phyloP scores from a whole-genome alignment of 2,329 filamentous ascomycete genomes.

The Coccinonectria pachysandricola region DNA sequence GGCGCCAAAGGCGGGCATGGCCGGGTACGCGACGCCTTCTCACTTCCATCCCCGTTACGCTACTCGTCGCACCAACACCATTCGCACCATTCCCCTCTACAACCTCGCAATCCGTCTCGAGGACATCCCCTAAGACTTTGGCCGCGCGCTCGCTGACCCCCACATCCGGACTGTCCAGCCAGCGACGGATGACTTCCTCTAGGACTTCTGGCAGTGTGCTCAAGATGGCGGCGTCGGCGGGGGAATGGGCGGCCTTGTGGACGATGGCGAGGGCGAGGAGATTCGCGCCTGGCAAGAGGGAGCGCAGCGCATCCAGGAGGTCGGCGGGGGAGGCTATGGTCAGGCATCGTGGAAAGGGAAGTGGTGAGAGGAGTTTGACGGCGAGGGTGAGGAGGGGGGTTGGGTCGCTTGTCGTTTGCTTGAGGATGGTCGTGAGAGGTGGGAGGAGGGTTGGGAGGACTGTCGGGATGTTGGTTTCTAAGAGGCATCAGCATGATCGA shows the following conservation, averaged over 20 bases:
- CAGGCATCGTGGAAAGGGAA: conserved; percentile 41
- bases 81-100: conserved; percentile 18
- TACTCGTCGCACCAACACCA: conserved; percentile 5
- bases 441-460: conserved; percentile 44
- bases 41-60: conserved; percentile 26
- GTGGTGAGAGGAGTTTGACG: conserved; percentile 44
- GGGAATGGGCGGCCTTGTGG: conserved; percentile 40
- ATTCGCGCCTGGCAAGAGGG: conserved; percentile 45
- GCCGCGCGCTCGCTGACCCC: conserved; percentile 45
- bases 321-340: conserved; percentile 40
- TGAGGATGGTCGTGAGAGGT: conserved; percentile 42
- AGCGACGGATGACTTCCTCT: conserved; percentile 36
- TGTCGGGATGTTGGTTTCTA: conserved; percentile 41
- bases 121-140: conserved; percentile 40
- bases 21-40: conserved; percentile 32
- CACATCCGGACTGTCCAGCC: conserved; percentile 43
- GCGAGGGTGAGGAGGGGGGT: conserved; percentile 40
- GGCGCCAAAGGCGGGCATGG: conserved; percentile 42
- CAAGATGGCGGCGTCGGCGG: conserved; percentile 40
- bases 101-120: conserved; percentile 43
- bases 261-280: conserved; percentile 47
- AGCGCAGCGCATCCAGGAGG: conserved; percentile 41
- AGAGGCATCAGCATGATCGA: not conserved
- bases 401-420: conserved; percentile 40
- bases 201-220: conserved; percentile 39